Conservation (phyloP, 495 filamentous ascomycete species). For the Podospora pseudopauciseta region DNA sequence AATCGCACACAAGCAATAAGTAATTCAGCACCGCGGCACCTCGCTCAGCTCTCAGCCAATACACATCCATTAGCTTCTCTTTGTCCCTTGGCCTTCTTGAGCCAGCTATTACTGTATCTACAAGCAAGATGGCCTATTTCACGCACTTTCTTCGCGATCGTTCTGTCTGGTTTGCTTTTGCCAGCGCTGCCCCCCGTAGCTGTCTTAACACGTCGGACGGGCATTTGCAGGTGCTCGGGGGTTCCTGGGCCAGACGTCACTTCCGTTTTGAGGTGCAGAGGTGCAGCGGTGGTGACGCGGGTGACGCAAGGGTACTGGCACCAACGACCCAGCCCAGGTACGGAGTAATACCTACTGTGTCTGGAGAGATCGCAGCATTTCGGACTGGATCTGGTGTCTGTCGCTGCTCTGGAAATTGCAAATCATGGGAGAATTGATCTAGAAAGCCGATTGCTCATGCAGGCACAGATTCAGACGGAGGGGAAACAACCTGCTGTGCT, state of each 20-base stretch:
- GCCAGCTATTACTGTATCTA: not conserved
- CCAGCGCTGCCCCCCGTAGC: not conserved
- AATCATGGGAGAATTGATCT: not conserved
- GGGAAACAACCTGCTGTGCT: not conserved
- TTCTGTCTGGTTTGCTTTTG: not conserved
- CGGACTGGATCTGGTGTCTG: not conserved
- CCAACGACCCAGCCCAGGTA: not conserved
- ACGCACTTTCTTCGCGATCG: not conserved
- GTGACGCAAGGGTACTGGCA: slow-evolving; percentile 1
- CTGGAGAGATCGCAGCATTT: not conserved
- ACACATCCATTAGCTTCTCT: not conserved
- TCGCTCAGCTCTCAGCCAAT: no score
- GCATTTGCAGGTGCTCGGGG: not conserved
- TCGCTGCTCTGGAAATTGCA: not conserved
- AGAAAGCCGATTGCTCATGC: not conserved
- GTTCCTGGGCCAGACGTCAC: slow-evolving; percentile 5
- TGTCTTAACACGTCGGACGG: not conserved
- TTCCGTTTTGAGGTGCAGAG: slow-evolving; percentile 1
- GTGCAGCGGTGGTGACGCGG: not conserved
- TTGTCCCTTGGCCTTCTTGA: not conserved
- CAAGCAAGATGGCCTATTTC: not conserved
- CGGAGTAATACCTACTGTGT: not conserved
- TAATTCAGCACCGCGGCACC: no score
- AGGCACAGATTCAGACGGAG: not conserved
- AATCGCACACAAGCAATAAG: not conserved